Evolutionary conservation across 2,329 filamentous ascomycete species (phyloP).

Genomic region (Penicillium aurantiogriseum): DNA sequence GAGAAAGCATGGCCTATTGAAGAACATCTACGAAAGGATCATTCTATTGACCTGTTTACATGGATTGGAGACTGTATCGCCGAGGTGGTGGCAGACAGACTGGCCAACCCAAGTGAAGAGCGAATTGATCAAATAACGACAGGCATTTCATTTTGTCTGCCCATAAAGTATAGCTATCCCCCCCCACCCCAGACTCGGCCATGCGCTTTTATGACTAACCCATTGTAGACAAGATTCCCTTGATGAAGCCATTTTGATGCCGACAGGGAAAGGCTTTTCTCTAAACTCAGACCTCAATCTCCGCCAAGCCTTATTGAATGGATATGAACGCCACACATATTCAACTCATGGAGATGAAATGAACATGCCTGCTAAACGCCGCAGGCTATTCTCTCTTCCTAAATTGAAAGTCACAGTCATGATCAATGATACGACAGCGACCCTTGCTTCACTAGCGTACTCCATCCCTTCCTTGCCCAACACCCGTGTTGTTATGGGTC

Average conservation of each 20-base stretch:
- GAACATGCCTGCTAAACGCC: conserved; percentile 28
- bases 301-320: conserved; percentile 34
- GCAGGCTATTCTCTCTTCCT: conserved; percentile 50
- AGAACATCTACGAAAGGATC: conserved; percentile 68
- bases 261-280: conserved; percentile 54
- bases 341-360: conserved; percentile 25
- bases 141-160: conserved; percentile 46
- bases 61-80: conserved; percentile 76
- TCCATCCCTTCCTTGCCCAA: conserved; percentile 57
- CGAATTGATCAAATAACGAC: conserved; percentile 36
- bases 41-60: conserved; percentile 66
- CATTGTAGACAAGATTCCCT: conserved; percentile 45
- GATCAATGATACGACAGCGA: conserved; percentile 75
- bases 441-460: conserved; percentile 73
- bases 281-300: conserved; percentile 36
- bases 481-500: conserved; percentile 68
- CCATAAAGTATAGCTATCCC: conserved; percentile 37
- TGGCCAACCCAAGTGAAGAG: conserved; percentile 31
- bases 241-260: conserved; percentile 52
- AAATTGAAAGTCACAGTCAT: conserved; percentile 68
- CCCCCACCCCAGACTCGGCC: neutral
- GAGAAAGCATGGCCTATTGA: conserved; percentile 74
- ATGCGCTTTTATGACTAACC: conserved; percentile 5
- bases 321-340: conserved; percentile 45
- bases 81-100: conserved; percentile 60